These are phyloP conservation scores for Cyclocybe aegerita DNA, from an alignment of 768 basidiomycete genomes.

Conservation along the genomic window DNA sequence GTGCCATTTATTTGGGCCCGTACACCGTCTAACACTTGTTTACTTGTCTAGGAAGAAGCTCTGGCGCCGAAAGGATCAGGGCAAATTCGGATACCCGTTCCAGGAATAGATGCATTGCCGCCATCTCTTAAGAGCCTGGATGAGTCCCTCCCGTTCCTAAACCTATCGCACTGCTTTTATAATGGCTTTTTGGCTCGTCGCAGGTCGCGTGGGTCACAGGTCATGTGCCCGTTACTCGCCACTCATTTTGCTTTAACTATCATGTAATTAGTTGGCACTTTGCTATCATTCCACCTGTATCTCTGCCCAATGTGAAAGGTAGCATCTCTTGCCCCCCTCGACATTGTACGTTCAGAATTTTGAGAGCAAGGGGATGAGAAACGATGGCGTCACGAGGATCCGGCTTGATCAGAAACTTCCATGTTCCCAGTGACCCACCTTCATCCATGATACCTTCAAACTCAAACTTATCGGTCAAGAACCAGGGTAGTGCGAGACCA, in stretches of 20 bases:
- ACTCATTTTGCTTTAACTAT: no score
- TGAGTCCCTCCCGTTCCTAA: not conserved
- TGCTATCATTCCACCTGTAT: no score
- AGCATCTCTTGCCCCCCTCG: no score
- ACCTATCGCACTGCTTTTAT: not conserved
- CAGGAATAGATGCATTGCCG: constrained; percentile 50
- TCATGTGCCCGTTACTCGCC: not conserved
- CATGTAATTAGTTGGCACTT: no score
- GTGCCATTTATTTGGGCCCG: not conserved
- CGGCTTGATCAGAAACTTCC: not conserved
- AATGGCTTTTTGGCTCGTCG: not conserved
- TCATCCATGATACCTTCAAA: constrained; percentile 21
- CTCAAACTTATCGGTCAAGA: constrained; percentile 22
- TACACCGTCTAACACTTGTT: constrained; percentile 3
- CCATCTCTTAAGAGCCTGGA: not conserved
- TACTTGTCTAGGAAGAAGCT: constrained; percentile 83
- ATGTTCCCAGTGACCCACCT: not conserved
- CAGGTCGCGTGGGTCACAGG: constrained; percentile 7
- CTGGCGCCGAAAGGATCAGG: constrained; percentile 85
- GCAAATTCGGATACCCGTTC: constrained; percentile 86
- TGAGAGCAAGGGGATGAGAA: no score
- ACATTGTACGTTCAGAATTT: no score
- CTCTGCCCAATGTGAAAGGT: no score
- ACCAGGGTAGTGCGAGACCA: constrained; percentile 13
- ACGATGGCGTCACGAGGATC: no score